Conservation (phyloP, 1,284 basidiomycete species). For the Rhodotorula mucilaginosa region DNA sequence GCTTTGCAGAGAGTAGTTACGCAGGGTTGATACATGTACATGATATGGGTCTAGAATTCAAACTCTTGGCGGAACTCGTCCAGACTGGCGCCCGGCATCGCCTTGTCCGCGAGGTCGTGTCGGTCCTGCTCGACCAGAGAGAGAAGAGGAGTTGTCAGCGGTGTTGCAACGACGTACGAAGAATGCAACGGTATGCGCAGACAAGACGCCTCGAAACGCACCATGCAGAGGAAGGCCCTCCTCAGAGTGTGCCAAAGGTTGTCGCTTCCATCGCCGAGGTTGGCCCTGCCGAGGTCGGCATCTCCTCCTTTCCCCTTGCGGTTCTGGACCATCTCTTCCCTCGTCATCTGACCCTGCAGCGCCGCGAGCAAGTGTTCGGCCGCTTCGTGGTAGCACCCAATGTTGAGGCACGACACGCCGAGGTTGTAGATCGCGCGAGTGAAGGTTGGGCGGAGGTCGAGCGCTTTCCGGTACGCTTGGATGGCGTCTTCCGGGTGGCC, state of each 20-base stretch:
- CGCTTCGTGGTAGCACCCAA: conserved; percentile 91
- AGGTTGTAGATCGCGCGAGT: conserved; percentile 95
- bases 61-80: conserved; percentile 42
- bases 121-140: conserved; percentile 51
- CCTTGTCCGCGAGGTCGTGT: conserved; percentile 43
- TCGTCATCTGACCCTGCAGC: conserved; percentile 68
- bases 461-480: conserved; percentile 87
- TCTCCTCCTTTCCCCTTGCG: conserved; percentile 48
- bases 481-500: conserved; percentile 93
- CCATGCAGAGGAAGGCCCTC: conserved; percentile 71
- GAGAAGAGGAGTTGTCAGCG: neutral
- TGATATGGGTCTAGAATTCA: conserved; percentile 41
- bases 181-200: neutral
- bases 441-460: conserved; percentile 91
- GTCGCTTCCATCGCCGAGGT: conserved; percentile 61
- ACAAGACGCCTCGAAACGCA: conserved; percentile 7
- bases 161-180: too few species aligned
- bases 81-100: conserved; percentile 40
- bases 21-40: neutral
- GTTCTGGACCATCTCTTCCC: conserved; percentile 38
- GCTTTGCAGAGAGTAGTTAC: too few species aligned
- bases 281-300: conserved; percentile 51
- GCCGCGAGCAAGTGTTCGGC: conserved; percentile 95
- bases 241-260: conserved; percentile 91
- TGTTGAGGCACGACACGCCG: conserved; percentile 71